These are phyloP conservation scores for Schwanniomyces sp. DNA, from an alignment of 805 yeast genomes.

Conservation along the genomic window DNA sequence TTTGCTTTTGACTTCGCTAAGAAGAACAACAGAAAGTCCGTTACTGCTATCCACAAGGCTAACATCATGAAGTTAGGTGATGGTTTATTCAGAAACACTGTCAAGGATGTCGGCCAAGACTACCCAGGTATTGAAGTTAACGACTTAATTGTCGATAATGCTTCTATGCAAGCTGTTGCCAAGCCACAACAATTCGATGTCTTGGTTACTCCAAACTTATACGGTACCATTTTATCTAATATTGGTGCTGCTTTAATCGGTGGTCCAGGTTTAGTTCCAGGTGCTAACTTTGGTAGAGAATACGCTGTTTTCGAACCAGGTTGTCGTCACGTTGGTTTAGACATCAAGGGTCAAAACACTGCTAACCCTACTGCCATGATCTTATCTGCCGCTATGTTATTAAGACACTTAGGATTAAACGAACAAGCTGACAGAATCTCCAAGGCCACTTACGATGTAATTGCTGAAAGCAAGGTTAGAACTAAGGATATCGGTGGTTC, in stretches of 20 bases:
- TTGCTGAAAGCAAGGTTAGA: constrained; percentile 81
- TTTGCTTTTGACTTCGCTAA: constrained; percentile 95
- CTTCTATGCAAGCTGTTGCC: constrained; percentile 99
- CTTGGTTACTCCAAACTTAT: constrained; percentile 95
- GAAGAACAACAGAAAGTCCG: constrained; percentile 87
- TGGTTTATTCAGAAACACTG: constrained; percentile 94
- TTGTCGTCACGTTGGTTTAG: constrained; percentile 98
- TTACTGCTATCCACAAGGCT: constrained; percentile 98
- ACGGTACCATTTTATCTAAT: constrained; percentile 96
- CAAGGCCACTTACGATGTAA: constrained; percentile 83
- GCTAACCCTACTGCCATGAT: constrained; percentile 99
- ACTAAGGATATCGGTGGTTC: constrained; percentile 93
- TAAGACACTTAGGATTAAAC: constrained; percentile 92
- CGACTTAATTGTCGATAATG: constrained; percentile 97
- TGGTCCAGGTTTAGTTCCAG: constrained; percentile 98
- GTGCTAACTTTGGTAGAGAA: constrained; percentile 97
- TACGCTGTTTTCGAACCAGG: constrained; percentile 99
- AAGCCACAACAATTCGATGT: constrained; percentile 98
- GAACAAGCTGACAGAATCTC: constrained; percentile 83
- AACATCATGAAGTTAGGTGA: constrained; percentile 98
- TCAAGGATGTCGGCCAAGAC: constrained; percentile 79
- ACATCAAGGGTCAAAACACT: constrained; percentile 88
- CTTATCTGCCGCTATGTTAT: constrained; percentile 84
- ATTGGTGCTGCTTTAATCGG: constrained; percentile 97
- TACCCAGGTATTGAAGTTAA: constrained; percentile 80